Evolutionary conservation across 179 eudicot species (phyloP).

Genomic region (Actinidia arguta): DNA sequence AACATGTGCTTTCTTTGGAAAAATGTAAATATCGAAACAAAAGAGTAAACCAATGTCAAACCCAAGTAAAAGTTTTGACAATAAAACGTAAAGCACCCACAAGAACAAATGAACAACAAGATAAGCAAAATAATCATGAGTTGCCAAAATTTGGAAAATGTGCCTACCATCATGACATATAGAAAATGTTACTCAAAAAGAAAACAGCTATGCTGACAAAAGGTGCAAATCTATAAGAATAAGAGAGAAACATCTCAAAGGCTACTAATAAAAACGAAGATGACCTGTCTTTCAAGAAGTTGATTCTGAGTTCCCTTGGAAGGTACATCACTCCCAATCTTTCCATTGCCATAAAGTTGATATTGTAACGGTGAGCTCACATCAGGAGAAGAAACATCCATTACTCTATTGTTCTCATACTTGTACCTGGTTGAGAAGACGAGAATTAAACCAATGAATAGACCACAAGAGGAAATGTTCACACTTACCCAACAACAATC

Average conservation of each 20-base stretch:
- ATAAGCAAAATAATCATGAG: not conserved
- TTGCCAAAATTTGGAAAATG: not conserved
- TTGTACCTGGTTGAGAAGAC: constrained; percentile 67
- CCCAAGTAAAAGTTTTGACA: no score
- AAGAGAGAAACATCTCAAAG: not conserved
- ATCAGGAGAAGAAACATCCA: constrained; percentile 85
- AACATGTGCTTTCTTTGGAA: constrained; percentile 91
- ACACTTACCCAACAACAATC: constrained; percentile 1
- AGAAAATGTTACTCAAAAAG: not conserved
- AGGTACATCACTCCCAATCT: constrained; percentile 66
- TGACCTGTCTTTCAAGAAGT: constrained; percentile 98
- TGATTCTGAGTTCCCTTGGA: constrained; percentile 95
- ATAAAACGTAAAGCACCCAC: not conserved
- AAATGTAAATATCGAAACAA: not conserved
- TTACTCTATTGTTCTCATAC: constrained; percentile 82
- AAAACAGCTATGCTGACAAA: not conserved
- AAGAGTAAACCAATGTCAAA: not conserved
- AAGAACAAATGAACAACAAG: not conserved
- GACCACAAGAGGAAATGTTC: not conserved
- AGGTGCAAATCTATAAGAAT: not conserved
- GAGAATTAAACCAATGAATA: constrained; percentile 1
- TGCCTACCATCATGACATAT: not conserved
- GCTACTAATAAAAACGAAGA: constrained; percentile 9
- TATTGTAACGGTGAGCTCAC: constrained; percentile 79
- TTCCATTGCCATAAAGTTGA: constrained; percentile 89